Conservation (phyloP, 345 rosid genomes). For the Eucalyptus globulus region DNA sequence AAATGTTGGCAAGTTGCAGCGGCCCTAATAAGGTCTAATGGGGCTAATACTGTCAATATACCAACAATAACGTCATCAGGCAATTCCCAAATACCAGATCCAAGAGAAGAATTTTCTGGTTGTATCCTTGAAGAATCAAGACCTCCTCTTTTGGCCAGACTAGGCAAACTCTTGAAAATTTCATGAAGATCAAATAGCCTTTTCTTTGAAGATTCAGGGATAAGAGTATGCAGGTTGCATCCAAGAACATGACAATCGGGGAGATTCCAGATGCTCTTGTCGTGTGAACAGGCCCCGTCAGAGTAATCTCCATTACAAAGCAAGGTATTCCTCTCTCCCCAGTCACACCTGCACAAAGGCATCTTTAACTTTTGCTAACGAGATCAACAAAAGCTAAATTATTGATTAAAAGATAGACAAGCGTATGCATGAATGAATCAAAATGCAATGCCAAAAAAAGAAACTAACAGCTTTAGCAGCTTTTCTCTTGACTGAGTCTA, state of each 20-base stretch:
- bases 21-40: slow-evolving; percentile 52
- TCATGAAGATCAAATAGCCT: slow-evolving; percentile 69
- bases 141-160: slow-evolving; percentile 19
- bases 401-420: not conserved
- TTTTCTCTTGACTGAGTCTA: not conserved
- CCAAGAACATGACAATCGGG: slow-evolving; percentile 76
- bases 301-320: slow-evolving; percentile 20
- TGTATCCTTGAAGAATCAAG: slow-evolving; percentile 29
- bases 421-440: not conserved
- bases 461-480: not conserved
- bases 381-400: not conserved
- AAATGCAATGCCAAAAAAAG: not conserved
- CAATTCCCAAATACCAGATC: slow-evolving; percentile 62
- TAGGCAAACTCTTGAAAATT: slow-evolving; percentile 67
- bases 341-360: slow-evolving; percentile 73
- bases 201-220: slow-evolving; percentile 35
- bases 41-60: slow-evolving; percentile 39
- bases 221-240: slow-evolving; percentile 46
- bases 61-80: slow-evolving; percentile 58
- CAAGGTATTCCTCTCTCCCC: slow-evolving; percentile 54
- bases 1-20: slow-evolving; percentile 71
- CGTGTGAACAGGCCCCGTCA: slow-evolving; percentile 11
- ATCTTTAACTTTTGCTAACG: not conserved
- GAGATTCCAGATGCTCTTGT: slow-evolving; percentile 39
- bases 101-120: slow-evolving; percentile 15